phyloP scores from a whole-genome alignment of 2,329 filamentous ascomycete species.

The Aspergillus tanneri region DNA sequence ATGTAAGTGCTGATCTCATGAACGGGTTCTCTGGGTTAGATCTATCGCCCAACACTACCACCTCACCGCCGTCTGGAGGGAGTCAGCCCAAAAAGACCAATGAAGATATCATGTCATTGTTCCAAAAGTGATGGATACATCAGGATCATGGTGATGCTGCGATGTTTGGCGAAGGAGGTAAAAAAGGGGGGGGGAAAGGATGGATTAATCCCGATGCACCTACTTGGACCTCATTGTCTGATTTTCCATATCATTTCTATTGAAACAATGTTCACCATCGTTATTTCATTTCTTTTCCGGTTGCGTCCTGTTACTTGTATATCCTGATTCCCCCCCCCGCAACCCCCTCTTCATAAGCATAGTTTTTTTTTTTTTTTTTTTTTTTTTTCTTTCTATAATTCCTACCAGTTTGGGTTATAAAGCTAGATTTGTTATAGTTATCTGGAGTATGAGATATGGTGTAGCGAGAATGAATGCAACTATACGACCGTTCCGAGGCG shows the following conservation, averaged over 20 bases:
- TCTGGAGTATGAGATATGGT: background rate
- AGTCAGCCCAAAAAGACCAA: conserved; percentile 50
- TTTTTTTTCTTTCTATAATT: background rate
- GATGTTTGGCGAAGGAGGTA: background rate
- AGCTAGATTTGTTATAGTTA: background rate
- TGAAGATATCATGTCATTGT: conserved; percentile 57
- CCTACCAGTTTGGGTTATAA: background rate
- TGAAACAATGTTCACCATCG: background rate
- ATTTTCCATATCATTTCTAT: background rate
- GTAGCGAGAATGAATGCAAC: conserved; percentile 1
- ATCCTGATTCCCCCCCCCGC: conserved; percentile 2
- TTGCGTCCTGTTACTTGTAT: conserved; percentile 6
- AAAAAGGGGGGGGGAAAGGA: background rate
- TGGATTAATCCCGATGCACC: background rate
- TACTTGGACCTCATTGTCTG: background rate
- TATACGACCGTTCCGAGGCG: background rate
- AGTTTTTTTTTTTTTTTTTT: background rate
- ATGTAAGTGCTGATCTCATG: conserved; percentile 58
- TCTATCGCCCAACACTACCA: conserved; percentile 56
- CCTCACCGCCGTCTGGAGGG: conserved; percentile 26
- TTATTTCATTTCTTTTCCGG: background rate
- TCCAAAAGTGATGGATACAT: conserved; percentile 37
- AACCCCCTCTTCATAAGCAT: background rate
- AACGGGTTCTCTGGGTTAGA: conserved; percentile 83
- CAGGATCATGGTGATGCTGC: background rate